phyloP scores from a whole-genome alignment of 75 land plant genomes.

The Picea sitchensis region DNA sequence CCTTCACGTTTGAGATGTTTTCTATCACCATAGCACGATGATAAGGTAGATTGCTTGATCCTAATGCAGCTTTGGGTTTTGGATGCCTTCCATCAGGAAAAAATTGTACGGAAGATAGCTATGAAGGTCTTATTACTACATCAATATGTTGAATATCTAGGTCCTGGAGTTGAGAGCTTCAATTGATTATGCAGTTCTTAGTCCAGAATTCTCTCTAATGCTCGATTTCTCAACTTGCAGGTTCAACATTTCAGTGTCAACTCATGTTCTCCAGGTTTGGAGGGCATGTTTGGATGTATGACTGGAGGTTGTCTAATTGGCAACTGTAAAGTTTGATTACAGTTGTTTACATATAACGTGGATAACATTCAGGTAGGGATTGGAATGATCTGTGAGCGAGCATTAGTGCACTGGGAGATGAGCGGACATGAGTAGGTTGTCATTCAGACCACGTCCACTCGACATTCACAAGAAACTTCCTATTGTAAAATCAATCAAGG shows the following conservation, averaged over 20 bases:
- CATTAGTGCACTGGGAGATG: conserved; percentile 2
- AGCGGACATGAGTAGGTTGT: conserved; percentile 90
- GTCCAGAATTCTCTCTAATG: neutral
- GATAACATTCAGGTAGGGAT: neutral
- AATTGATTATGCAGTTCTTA: neutral
- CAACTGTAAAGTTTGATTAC: neutral
- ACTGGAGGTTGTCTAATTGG: neutral
- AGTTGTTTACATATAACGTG: neutral
- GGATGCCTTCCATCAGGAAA: too few species aligned
- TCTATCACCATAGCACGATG: neutral
- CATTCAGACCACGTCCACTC: conserved; percentile 93
- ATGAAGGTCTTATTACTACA: too few species aligned
- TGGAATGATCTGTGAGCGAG: neutral
- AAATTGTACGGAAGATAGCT: too few species aligned
- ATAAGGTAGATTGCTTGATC: neutral
- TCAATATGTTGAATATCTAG: too few species aligned
- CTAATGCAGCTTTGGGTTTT: neutral
- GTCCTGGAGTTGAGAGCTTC: neutral
- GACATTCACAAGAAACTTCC: conserved; percentile 98
- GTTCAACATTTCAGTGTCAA: neutral
- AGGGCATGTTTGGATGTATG: neutral
- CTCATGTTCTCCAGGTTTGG: neutral
- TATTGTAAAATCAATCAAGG: conserved; percentile 85
- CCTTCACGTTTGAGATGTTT: neutral
- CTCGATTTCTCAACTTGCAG: neutral